A percentile compares a stretch with the other conserved stretches of the same genome.
Conservation (phyloP, 2,329 filamentous ascomycete genomes). For the Alternaria brassicicola region DNA sequence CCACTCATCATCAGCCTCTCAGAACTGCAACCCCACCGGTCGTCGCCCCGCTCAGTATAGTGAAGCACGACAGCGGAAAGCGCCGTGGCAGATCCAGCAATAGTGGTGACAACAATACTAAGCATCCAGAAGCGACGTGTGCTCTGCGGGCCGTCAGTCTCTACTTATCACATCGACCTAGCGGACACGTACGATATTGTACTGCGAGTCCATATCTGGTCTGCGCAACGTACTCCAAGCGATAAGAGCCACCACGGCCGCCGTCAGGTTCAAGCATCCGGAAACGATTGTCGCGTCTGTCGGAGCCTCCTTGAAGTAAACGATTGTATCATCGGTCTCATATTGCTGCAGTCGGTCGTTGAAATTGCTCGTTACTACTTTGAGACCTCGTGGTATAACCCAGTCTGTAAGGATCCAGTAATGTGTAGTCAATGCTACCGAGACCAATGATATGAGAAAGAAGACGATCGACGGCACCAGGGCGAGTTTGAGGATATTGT, state of each 20-base stretch:
- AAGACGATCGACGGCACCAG: slow-evolving; percentile 34
- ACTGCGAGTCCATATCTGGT: slow-evolving; percentile 32
- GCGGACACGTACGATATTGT: slow-evolving; percentile 25
- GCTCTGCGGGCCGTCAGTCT: slow-evolving; percentile 21
- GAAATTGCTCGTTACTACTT: slow-evolving; percentile 22
- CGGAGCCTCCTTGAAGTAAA: slow-evolving; percentile 31
- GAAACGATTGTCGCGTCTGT: slow-evolving; percentile 39
- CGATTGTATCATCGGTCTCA: slow-evolving; percentile 32
- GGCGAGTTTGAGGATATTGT: slow-evolving; percentile 29
- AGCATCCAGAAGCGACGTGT: slow-evolving; percentile 38
- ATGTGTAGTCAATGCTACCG: slow-evolving; percentile 35
- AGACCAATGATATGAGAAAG: slow-evolving; percentile 35
- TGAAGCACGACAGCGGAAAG: slow-evolving; percentile 33
- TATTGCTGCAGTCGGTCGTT: slow-evolving; percentile 25
- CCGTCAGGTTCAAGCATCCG: slow-evolving; percentile 32
- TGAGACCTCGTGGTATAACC: slow-evolving; percentile 29
- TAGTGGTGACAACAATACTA: slow-evolving; percentile 26
- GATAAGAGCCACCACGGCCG: slow-evolving; percentile 31
- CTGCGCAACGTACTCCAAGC: slow-evolving; percentile 34
- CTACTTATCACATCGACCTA: neutral
- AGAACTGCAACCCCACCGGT: slow-evolving; percentile 33
- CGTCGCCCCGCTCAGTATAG: slow-evolving; percentile 33
- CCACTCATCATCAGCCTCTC: slow-evolving; percentile 28
- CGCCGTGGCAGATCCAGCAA: slow-evolving; percentile 23
- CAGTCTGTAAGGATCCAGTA: slow-evolving; percentile 43